Base-by-base conservation (phyloP, 805 yeast species). In the Brettanomyces nanus region DNA sequence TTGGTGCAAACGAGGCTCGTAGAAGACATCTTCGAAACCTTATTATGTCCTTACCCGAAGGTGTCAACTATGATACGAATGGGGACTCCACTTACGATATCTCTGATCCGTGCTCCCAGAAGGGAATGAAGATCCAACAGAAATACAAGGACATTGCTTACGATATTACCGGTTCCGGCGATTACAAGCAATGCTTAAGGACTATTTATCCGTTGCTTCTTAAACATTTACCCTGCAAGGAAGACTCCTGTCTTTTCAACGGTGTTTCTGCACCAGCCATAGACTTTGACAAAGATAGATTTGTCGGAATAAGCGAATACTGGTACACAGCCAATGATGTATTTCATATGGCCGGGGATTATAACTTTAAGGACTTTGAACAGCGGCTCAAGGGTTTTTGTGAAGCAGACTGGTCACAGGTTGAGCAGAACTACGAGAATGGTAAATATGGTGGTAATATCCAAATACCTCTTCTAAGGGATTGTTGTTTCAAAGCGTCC, bases 321-420 rank as follows among this genome's bases (percentile, higher is more conserved):
- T 92, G 97, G 97, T 90, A 92, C 56, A 86, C 97, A 1, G 89
- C 96, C 3, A 84, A 87, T 51, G 97, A 90, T 53, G 75, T 90
- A 4, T 89, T 89, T 56, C 76, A 80, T 28, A 71, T 86, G 63
- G 90, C 95, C 3, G 97, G 97, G 11, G 85, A 78, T 39, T 89
- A 89, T 56, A 85, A 85, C 52, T 90, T 78, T 53, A 68, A 72
- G 27, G 63, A 69, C 28, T 86, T 84, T 52, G 81, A 77, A 53
- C 72, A 66, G 26, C 71, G 74, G 37, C 83, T 87, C 3, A 71
- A 73, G 43, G 69, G 70, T 23, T 87, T 79, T 51, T 92, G 98
- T 63, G 80, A 75, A 45, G 68, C 75, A 42, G 75, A 78, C 35
- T 92, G 97, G 97, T 46, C 56, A 3, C 52, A 60, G 1, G 56